A percentile compares a stretch with the other conserved stretches of the same genome.
These are phyloP conservation scores for Petunia axillaris DNA, from an alignment of 257 asterid genomes.

Conservation along the genomic window DNA sequence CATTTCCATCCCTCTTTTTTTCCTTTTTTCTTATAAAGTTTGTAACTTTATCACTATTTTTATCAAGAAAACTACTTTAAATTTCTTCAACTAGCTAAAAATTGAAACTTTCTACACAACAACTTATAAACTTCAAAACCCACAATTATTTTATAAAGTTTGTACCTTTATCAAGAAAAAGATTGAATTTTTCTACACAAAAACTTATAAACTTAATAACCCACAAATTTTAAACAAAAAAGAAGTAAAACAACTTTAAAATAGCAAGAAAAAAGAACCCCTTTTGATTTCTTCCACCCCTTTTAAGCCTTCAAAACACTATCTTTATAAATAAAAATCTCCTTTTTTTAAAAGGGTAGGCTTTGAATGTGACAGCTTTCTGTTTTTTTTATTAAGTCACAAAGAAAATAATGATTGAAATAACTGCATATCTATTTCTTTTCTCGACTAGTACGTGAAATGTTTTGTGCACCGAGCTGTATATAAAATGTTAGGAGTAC, in stretches of 20 bases:
- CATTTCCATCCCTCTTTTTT: conserved; percentile 56
- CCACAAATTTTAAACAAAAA: conserved; percentile 32
- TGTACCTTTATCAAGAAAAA: conserved; percentile 30
- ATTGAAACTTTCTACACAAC: conserved; percentile 28
- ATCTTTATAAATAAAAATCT: background rate
- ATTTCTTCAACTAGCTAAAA: conserved; percentile 32
- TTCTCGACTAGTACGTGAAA: no score
- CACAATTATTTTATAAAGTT: background rate
- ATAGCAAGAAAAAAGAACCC: conserved; percentile 8
- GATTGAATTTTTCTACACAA: conserved; percentile 6
- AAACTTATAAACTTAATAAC: background rate
- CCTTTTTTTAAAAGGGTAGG: conserved; percentile 33
- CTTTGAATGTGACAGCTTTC: conserved; percentile 39
- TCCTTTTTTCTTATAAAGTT: background rate
- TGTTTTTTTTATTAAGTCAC: conserved; percentile 33
- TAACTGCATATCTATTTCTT: conserved; percentile 29
- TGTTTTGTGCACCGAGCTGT: no score
- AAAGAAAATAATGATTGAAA: conserved; percentile 37
- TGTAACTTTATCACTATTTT: conserved; percentile 19
- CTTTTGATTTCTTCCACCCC: background rate
- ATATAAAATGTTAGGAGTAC: no score
- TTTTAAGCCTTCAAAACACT: conserved; percentile 22
- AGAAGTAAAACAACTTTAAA: conserved; percentile 18
- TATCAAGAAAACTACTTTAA: conserved; percentile 33
- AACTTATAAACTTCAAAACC: conserved; percentile 35